A percentile compares a stretch with the other conserved stretches of the same genome.
These are phyloP conservation scores for Cytospora piceae DNA, from an alignment of 2,329 filamentous ascomycete species.

Conservation along the genomic window DNA sequence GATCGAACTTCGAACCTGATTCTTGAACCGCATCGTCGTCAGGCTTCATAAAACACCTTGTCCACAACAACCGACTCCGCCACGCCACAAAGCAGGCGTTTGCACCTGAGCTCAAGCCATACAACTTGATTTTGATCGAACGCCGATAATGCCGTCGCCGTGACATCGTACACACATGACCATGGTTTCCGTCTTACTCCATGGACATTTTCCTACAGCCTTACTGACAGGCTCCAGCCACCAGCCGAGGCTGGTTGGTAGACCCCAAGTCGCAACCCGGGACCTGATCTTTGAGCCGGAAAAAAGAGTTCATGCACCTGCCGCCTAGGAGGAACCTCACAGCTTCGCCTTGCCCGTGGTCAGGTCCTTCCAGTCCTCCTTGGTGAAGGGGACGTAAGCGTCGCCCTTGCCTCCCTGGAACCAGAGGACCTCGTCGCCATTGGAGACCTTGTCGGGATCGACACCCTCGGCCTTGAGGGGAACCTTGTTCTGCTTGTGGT, in stretches of 20 bases:
- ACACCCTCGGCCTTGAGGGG: slow-evolving; percentile 70
- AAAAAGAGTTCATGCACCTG: not conserved
- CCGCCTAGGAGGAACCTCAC: slow-evolving; percentile 18
- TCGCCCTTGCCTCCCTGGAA: slow-evolving; percentile 61
- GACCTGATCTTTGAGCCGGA: not conserved
- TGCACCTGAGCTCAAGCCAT: not conserved
- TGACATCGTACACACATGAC: not conserved
- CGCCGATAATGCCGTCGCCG: not conserved
- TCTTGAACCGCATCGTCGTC: not conserved
- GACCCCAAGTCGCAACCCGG: not conserved
- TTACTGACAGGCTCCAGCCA: not conserved
- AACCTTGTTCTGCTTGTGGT: slow-evolving; percentile 81
- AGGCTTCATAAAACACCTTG: not conserved
- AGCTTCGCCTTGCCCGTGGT: slow-evolving; percentile 37
- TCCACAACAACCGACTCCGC: not conserved
- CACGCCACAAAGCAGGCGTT: not conserved
- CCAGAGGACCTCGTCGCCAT: slow-evolving; percentile 52
- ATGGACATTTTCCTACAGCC: not conserved
- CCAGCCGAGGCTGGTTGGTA: not conserved
- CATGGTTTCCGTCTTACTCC: not conserved
- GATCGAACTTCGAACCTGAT: not conserved
- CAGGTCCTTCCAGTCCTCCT: slow-evolving; percentile 58
- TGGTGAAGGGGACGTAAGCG: slow-evolving; percentile 62
- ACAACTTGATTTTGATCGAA: not conserved
- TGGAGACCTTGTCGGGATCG: slow-evolving; percentile 54